Conservation (phyloP, 345 rosid species). For the Geranium rotundifolium region DNA sequence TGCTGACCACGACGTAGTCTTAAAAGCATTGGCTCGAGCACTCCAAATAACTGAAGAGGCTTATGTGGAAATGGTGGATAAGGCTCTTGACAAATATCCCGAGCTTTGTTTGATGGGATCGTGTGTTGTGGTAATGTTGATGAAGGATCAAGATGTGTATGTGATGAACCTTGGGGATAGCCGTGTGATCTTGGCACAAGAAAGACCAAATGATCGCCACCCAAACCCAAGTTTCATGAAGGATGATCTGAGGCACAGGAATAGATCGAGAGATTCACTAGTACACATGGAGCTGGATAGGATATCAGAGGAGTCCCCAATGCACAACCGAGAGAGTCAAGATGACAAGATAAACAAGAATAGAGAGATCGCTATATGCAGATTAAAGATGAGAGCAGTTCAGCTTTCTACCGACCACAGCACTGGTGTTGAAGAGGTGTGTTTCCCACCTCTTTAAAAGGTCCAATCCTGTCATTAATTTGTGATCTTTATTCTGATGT, state of each 20-base stretch:
- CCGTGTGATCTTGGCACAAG: slow-evolving; percentile 81
- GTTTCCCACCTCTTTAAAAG: background rate
- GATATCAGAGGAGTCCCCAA: slow-evolving; percentile 95
- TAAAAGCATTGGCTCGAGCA: slow-evolving; percentile 76
- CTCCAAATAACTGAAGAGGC: slow-evolving; percentile 68
- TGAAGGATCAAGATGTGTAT: slow-evolving; percentile 96
- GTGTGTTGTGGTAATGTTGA: slow-evolving; percentile 85
- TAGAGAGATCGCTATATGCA: slow-evolving; percentile 69
- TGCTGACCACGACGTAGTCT: slow-evolving; percentile 67
- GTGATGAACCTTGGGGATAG: slow-evolving; percentile 97
- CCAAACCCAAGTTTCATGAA: slow-evolving; percentile 32
- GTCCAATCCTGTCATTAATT: too few relatives aligned
- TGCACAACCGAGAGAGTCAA: slow-evolving; percentile 63
- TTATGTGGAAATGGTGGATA: slow-evolving; percentile 92
- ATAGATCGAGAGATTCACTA: slow-evolving; percentile 71
- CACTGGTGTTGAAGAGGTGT: slow-evolving; percentile 77
- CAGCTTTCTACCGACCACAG: slow-evolving; percentile 94
- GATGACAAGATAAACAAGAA: slow-evolving; percentile 66
- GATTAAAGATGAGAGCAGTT: slow-evolving; percentile 89
- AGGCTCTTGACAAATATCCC: slow-evolving; percentile 67
- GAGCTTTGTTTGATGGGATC: slow-evolving; percentile 98
- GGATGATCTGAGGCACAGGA: slow-evolving; percentile 62
- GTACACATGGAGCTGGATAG: slow-evolving; percentile 91
- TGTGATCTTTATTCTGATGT: background rate
- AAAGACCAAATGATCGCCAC: slow-evolving; percentile 70